Conservation (phyloP, 768 basidiomycete species). For the Antrodiella citrinella region DNA sequence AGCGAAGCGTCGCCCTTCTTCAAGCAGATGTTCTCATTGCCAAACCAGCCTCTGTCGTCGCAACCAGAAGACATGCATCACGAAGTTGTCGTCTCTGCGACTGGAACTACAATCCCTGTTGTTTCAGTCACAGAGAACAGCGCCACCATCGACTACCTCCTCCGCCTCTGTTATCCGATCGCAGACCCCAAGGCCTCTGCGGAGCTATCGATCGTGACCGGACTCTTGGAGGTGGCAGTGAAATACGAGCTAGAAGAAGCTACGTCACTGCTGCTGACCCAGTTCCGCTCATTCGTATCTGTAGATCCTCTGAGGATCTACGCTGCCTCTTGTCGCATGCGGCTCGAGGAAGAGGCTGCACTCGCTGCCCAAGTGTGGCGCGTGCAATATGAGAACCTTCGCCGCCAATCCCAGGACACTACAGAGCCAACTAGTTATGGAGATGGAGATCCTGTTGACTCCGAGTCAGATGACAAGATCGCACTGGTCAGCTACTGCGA, state of each 20-base stretch:
- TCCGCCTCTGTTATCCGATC: conserved; percentile 16
- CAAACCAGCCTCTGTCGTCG: conserved; percentile 36
- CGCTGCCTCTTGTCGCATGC: conserved; percentile 10
- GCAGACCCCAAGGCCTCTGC: background rate
- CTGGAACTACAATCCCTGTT: background rate
- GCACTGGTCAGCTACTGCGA: background rate
- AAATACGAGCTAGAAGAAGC: conserved; percentile 17
- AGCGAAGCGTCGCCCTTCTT: conserved; percentile 58
- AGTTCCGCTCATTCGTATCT: conserved; percentile 1
- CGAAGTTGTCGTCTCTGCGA: background rate
- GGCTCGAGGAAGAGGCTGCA: conserved; percentile 12
- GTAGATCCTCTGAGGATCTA: conserved; percentile 10
- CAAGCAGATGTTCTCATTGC: conserved; percentile 52
- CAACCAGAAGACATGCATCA: background rate
- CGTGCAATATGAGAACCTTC: background rate
- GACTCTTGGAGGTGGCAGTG: conserved; percentile 14
- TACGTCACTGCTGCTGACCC: conserved; percentile 1
- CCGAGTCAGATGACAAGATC: background rate
- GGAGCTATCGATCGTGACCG: background rate
- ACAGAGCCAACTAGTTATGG: background rate
- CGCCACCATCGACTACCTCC: conserved; percentile 10
- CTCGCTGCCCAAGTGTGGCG: conserved; percentile 6
- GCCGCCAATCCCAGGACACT: background rate
- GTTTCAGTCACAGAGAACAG: conserved; percentile 10
- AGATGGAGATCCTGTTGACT: background rate